Evolutionary conservation across 2,329 filamentous ascomycete species (phyloP), one percentile per base, ranked within the genome.

Genomic region (Botryotinia convoluta): DNA sequence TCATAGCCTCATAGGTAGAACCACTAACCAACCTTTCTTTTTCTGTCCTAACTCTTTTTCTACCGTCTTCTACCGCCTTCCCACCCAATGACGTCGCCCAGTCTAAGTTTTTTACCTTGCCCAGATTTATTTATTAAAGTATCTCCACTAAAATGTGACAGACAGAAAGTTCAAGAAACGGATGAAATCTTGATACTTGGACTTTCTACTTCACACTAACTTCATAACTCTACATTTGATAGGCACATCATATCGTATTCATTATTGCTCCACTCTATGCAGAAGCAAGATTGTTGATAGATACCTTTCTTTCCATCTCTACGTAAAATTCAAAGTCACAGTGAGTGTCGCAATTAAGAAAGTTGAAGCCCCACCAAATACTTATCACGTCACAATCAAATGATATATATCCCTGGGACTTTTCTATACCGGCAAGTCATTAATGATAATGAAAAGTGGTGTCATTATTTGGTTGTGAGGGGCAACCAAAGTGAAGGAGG

Each of bases 81-180:
- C 26, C 39, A 3, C 35, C 35, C 64, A 68, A 57, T 68, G 64
- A 68, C 64, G 64, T 68, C 64, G 64, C 64, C 26, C 37, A 5
- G 45, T 42, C 35, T 29, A 29, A 62, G 7, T 4, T 29, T 32
- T 44, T 44, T 10, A 1, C 39, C 18, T 44, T n/a, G 12, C 45
- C 44, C 32, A 65, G 18, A 22, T 14, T 35, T 35, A 54, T 54
- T 16, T 2, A 29, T 54, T 16, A 54, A 16, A 54, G 10, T 3
- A 48, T 20, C 32, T 37, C 63, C 63, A 67, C 63, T 45, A 1
- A 26, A 22, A 14, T 32, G 29, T 26, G 9, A 63, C 9, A 29
- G 61, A n/a, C 14, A 64, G 18, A 64, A 54, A 29, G 51, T 29
- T 54, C 51, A 54, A 16, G 51, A 54, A 54, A n/a, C 35, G 10